Percentiles rank a stretch among this genome's conserved stretches.
These are phyloP conservation scores for Gyrodon lividus DNA, from an alignment of 768 basidiomycete genomes.

Conservation along the genomic window DNA sequence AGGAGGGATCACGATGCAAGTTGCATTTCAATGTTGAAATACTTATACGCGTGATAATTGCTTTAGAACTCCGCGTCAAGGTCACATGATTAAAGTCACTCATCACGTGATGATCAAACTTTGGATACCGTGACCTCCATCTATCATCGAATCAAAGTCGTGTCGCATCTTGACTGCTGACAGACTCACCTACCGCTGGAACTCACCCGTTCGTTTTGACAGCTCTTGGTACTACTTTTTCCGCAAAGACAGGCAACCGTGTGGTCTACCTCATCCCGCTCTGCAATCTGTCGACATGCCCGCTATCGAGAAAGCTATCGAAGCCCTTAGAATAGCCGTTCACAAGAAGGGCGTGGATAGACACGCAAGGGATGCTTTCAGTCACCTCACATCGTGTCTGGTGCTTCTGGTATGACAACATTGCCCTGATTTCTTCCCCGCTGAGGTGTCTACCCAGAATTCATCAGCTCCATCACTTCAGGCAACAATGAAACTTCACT, in stretches of 20 bases:
- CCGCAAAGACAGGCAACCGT: too few species aligned
- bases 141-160: too few species aligned
- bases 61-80: constrained; percentile 23
- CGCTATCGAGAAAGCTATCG: constrained; percentile 30
- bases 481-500: constrained; percentile 37
- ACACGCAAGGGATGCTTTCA: constrained; percentile 34
- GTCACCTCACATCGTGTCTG: constrained; percentile 42
- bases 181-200: too few species aligned
- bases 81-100: constrained; percentile 31
- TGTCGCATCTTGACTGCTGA: too few species aligned
- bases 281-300: constrained; percentile 10
- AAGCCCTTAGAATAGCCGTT: constrained; percentile 32
- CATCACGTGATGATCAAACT: constrained; percentile 25
- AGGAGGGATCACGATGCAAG: constrained; percentile 2
- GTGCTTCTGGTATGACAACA: constrained; percentile 40
- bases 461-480: constrained; percentile 37
- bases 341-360: constrained; percentile 28
- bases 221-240: background rate
- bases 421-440: background rate
- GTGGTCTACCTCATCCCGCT: too few species aligned
- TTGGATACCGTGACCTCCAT: too few species aligned
- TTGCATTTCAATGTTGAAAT: constrained; percentile 1
- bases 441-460: constrained; percentile 32
- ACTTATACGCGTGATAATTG: constrained; percentile 13
- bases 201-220: background rate